A percentile compares a stretch with the other conserved stretches of the same genome.
Conservation (phyloP, 192 early-diverging fungal species). For the Coemansia sp. region DNA sequence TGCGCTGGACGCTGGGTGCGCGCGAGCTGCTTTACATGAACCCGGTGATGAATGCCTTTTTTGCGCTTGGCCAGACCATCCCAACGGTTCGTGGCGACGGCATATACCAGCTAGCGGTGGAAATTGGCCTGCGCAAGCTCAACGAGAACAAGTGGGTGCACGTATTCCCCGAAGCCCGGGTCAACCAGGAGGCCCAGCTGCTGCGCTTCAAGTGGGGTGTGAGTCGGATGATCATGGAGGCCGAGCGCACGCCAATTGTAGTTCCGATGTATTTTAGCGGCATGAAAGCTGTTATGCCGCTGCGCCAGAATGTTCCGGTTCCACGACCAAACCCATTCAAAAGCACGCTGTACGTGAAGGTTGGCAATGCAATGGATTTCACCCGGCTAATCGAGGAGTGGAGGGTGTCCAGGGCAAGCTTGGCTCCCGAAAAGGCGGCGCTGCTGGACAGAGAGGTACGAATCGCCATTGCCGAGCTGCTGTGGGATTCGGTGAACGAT, state of each 20-base stretch:
- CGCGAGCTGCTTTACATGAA: conserved; percentile 80
- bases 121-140: conserved; percentile 67
- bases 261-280: conserved; percentile 70
- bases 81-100: conserved; percentile 80
- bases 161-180: conserved; percentile 80
- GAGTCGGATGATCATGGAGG: conserved; percentile 79
- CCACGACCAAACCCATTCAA: conserved; percentile 52
- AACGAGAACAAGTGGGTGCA: conserved; percentile 77
- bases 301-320: conserved; percentile 37
- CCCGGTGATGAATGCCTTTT: conserved; percentile 55
- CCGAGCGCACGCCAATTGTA: conserved; percentile 62
- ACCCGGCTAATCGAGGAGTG: conserved; percentile 56
- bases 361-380: conserved; percentile 75
- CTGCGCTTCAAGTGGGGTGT: conserved; percentile 81
- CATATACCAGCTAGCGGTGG: conserved; percentile 79
- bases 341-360: conserved; percentile 56
- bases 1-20: conserved; percentile 86
- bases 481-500: conserved; percentile 17
- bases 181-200: conserved; percentile 54
- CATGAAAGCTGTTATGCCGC: conserved; percentile 59
- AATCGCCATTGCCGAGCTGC: conserved; percentile 21
- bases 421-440: conserved; percentile 15
- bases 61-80: conserved; percentile 75
- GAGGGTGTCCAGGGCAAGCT: conserved; percentile 13
- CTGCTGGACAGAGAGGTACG: conserved; percentile 33